Base-by-base conservation (phyloP, 805 yeast species). In the Spathaspora boniae region DNA sequence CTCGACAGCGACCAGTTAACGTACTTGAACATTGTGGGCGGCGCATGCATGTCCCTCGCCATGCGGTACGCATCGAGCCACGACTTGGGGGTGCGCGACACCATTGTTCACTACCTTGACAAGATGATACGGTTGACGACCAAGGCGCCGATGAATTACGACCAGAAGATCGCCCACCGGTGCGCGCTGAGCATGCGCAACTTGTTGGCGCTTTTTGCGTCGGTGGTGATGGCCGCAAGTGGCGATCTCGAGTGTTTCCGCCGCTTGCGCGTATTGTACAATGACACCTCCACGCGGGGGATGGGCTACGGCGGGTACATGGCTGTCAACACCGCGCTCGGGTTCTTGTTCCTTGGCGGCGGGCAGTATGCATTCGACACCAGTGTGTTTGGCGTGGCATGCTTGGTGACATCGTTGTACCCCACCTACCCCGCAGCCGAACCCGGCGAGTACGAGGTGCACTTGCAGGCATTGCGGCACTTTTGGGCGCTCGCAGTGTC, bases 401-500 rank as follows among this genome's bases (percentile, higher is more conserved):
- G 82, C 3, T 67, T 93, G 47, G 60, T 87, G 1, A 73, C 86
- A 0, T 72, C 96, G 0, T 65, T 85, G n/a, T 79, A 86, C 45
- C 97, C 97, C 2, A 66, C 80, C 2, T 80, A 78, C 42, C 82
- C 87, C 1, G n/a, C n/a, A n/a, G 58, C 56, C 29, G 53, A 42
- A 11, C 58, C 53, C 17, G 59, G 56, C 18, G 70, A 60, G 12
- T 64, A 68, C 29, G 78, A 75, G 34, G 76, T 82, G 15, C 87
- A 85, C 51, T 55, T 91, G 35, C 95, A 87, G 54, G 96, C 94
- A 2, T 61, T 88, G 24, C 69, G 95, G 27, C 94, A 88, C 55
- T 82, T 93, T 44, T 93, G 98, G 97, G 82, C 88, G 1, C 60
- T 93, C 41, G 76, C 94, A 0, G 82, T 83, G 4, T 88, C 82